phyloP scores from a whole-genome alignment of 1,284 basidiomycete genomes.

The Mycena sp. region DNA sequence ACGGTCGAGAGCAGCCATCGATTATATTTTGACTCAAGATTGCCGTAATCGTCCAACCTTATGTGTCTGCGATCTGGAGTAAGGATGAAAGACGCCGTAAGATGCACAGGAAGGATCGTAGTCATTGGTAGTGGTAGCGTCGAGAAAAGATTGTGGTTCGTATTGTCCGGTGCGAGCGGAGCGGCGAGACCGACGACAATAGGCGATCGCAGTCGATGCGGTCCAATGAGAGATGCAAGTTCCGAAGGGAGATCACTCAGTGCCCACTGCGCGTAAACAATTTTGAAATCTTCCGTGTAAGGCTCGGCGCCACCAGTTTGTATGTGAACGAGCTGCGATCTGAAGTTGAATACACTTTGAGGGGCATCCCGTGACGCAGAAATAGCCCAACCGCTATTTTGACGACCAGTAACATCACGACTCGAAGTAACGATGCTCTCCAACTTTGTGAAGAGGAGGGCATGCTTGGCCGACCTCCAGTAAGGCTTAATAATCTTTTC shows the following conservation, averaged over 20 bases:
- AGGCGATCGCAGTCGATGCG: slow-evolving; percentile 19
- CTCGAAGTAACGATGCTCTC: slow-evolving; percentile 14
- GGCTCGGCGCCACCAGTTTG: neutral
- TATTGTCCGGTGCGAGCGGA: slow-evolving; percentile 16
- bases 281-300: slow-evolving; percentile 23
- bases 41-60: slow-evolving; percentile 31
- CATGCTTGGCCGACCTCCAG: slow-evolving; percentile 20
- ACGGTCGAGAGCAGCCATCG: slow-evolving; percentile 22
- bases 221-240: slow-evolving; percentile 12
- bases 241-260: slow-evolving; percentile 20
- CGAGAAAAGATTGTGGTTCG: slow-evolving; percentile 34
- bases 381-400: slow-evolving; percentile 14
- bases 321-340: slow-evolving; percentile 23
- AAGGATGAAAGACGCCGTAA: slow-evolving; percentile 44
- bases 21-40: slow-evolving; percentile 25
- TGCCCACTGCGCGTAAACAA: slow-evolving; percentile 8
- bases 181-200: slow-evolving; percentile 23
- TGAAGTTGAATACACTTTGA: slow-evolving; percentile 13
- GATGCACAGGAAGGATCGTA: slow-evolving; percentile 42
- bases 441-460: slow-evolving; percentile 25
- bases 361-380: slow-evolving; percentile 10
- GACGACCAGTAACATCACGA: slow-evolving; percentile 9
- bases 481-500: slow-evolving; percentile 25
- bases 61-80: slow-evolving; percentile 42
- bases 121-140: slow-evolving; percentile 41